These are phyloP conservation scores for Dimocarpus longan DNA, from an alignment of 345 rosid genomes.

Conservation along the genomic window DNA sequence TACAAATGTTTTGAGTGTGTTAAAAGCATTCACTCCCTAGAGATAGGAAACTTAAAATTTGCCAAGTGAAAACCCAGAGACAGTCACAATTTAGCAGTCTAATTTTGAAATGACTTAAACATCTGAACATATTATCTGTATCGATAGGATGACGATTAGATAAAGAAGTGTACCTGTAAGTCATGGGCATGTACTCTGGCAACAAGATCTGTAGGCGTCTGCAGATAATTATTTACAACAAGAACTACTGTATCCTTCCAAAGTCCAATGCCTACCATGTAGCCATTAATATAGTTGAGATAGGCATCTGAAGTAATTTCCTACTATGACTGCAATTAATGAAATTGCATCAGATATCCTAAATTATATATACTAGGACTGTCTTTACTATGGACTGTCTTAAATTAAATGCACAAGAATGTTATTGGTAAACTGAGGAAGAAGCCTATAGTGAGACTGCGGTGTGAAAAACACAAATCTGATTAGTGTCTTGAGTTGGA, in stretches of 20 bases:
- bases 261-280: conserved; percentile 95
- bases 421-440: neutral
- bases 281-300: conserved; percentile 69
- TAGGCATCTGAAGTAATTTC: conserved; percentile 85
- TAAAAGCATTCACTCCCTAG: too few species aligned
- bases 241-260: conserved; percentile 97
- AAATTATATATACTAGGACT: neutral
- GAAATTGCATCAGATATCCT: conserved; percentile 9
- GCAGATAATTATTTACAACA: conserved; percentile 53
- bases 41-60: too few species aligned
- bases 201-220: conserved; percentile 80
- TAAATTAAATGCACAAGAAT: too few species aligned
- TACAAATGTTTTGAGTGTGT: too few species aligned
- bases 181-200: conserved; percentile 76
- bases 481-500: conserved; percentile 86
- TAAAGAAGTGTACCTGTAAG: conserved; percentile 60
- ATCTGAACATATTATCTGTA: neutral
- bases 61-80: too few species aligned
- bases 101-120: too few species aligned
- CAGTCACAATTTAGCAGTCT: too few species aligned
- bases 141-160: neutral
- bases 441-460: neutral
- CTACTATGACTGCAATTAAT: conserved; percentile 68
- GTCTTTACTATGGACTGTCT: too few species aligned
- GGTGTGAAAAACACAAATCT: conserved; percentile 44